Evolutionary conservation across 2,329 filamentous ascomycete species (phyloP).

Genomic region (Thelonectria olida): DNA sequence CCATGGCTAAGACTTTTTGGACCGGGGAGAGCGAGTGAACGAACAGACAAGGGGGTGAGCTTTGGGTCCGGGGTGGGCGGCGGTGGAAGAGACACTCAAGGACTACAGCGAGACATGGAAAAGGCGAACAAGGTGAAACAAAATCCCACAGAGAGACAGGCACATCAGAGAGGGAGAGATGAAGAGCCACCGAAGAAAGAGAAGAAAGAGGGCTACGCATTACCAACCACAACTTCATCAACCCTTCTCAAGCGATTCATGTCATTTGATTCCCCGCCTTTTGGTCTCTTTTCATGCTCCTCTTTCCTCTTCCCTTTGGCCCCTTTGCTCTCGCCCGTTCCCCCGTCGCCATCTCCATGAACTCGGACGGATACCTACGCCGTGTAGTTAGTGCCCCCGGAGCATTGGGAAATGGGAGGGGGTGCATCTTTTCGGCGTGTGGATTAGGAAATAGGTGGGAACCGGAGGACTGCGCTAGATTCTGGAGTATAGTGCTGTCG

Average conservation of each 20-base stretch:
- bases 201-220: not conserved
- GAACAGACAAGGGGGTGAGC: conserved; percentile 13
- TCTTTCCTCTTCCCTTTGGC: not conserved
- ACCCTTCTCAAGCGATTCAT: not conserved
- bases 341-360: conserved; percentile 16
- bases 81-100: conserved; percentile 1
- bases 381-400: not conserved
- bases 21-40: conserved; percentile 13
- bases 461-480: conserved; percentile 28
- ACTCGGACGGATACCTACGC: not conserved
- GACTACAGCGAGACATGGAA: conserved; percentile 17
- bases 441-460: conserved; percentile 22
- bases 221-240: not conserved
- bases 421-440: conserved; percentile 24
- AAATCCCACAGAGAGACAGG: too few relatives aligned
- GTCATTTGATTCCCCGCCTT: not conserved
- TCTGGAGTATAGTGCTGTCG: conserved; percentile 18
- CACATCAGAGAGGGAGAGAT: too few relatives aligned
- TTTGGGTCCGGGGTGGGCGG: not conserved
- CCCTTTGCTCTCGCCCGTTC: conserved; percentile 14
- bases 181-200: not conserved
- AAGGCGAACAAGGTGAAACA: not conserved
- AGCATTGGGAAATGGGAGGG: conserved; percentile 26
- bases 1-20: not conserved
- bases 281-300: conserved; percentile 3